Evolutionary conservation across 2,329 filamentous ascomycete genomes (phyloP), one percentile per base, ranked within the genome.

Genomic region (Alternaria alternata): DNA sequence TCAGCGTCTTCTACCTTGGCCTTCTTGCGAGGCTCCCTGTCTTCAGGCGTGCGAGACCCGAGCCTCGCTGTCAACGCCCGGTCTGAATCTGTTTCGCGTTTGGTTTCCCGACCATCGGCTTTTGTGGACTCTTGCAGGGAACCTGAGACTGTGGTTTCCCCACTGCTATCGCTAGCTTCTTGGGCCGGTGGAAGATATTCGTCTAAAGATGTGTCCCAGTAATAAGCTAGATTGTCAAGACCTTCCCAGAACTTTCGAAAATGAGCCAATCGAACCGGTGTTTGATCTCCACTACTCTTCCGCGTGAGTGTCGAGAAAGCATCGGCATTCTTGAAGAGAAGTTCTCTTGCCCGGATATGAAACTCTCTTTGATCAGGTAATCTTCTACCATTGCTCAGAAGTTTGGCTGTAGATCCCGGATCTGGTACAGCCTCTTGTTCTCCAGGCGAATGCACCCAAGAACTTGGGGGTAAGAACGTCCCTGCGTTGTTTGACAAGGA

Each of bases 121-220:
- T 58, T 47, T 51, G 57, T 39, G 11, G 36, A 42, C 42, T 43
- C 39, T 24, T 46, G 39, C 34, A 57, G 18, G 47, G 60, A 20
- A n/a, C 36, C 47, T 20, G 51, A 38, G 41, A 26, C 46, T 24
- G 34, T 7, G 46, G 61, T 59, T 22, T 57, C 52, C 14, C 36
- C 46, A 53, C 24, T 46, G n/a, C 43, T 41, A 47, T 41, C 22
- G 22, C 51, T 62, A 36, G 62, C 55, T 30, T 67, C 59, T 51
- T 64, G 52, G 18, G 64, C 64, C 6, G 75, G 70, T 18, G 76
- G 72, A 42, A 81, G 82, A 71, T 88, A 88, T 30, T 87, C 75
- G 65, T 89, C 87, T 48, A 84, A 70, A 59, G 83, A 87, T 39
- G 80, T 81, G 69, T 89, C 87, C 87, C 87, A 89, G 69, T 88